These are phyloP conservation scores for Didymella segeticola DNA, from an alignment of 2,329 filamentous ascomycete genomes.

Conservation along the genomic window DNA sequence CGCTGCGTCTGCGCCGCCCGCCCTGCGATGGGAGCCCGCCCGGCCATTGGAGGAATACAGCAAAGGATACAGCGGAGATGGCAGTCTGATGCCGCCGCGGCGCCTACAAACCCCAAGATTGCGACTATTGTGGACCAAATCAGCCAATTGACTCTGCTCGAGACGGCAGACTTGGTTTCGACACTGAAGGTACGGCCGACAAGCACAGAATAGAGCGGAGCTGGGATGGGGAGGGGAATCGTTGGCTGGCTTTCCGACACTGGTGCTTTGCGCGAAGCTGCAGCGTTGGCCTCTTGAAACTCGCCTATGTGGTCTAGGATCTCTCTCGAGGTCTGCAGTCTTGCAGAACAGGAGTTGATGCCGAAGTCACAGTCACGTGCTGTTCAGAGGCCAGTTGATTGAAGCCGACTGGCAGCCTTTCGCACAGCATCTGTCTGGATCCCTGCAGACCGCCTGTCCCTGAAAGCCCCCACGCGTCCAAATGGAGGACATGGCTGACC, in stretches of 20 bases:
- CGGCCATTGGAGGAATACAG: slow-evolving; percentile 45
- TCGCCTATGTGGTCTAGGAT: background rate
- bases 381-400: background rate
- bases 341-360: background rate
- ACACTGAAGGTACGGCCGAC: slow-evolving; percentile 79
- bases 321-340: background rate
- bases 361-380: background rate
- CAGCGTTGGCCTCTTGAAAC: background rate
- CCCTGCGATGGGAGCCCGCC: slow-evolving; percentile 35
- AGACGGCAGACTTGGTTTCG: slow-evolving; percentile 95
- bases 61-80: slow-evolving; percentile 70
- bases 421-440: background rate
- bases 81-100: slow-evolving; percentile 77
- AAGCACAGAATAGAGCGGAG: background rate
- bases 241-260: background rate
- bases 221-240: background rate
- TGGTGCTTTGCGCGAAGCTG: background rate
- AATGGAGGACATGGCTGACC: background rate
- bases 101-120: slow-evolving; percentile 84
- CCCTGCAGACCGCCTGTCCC: background rate
- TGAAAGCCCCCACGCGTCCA: background rate
- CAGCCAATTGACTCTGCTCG: slow-evolving; percentile 94
- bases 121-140: slow-evolving; percentile 96
- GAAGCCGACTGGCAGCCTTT: background rate
- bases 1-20: slow-evolving; percentile 51